Conservation (phyloP, 768 basidiomycete genomes). For the Lactifluus rugatus region DNA sequence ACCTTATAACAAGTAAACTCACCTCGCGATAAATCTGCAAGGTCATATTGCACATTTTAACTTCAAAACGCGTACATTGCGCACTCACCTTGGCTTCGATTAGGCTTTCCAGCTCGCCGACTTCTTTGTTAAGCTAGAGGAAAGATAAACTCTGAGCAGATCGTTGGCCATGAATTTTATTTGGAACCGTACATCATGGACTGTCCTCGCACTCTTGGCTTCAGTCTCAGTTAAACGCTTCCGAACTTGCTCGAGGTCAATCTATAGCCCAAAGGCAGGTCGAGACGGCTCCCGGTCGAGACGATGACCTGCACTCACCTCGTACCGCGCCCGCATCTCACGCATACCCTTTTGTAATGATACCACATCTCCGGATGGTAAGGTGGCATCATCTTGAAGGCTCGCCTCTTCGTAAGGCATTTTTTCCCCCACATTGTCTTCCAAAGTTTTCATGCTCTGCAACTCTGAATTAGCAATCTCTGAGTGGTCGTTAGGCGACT, state of each 20-base stretch:
- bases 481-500: background rate
- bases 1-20: constrained; percentile 14
- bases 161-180: background rate
- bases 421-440: constrained; percentile 61
- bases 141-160: constrained; percentile 4
- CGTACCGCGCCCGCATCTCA: constrained; percentile 43
- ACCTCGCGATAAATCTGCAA: constrained; percentile 78
- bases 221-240: constrained; percentile 62
- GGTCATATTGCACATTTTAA: background rate
- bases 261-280: constrained; percentile 27
- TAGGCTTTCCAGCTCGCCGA: constrained; percentile 83
- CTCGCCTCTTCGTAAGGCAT: constrained; percentile 42
- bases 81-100: constrained; percentile 83
- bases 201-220: constrained; percentile 61
- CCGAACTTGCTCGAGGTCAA: constrained; percentile 58
- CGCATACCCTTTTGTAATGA: constrained; percentile 34
- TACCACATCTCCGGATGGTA: constrained; percentile 27
- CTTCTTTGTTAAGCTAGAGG: constrained; percentile 76
- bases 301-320: constrained; percentile 30
- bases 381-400: constrained; percentile 21
- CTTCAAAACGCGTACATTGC: background rate
- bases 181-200: constrained; percentile 51
- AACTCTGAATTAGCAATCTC: background rate
- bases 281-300: background rate
- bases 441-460: constrained; percentile 68